A percentile compares a stretch with the other conserved stretches of the same genome.
phyloP scores from a whole-genome alignment of 177 flowering plant species.

The Vitis hybrid region DNA sequence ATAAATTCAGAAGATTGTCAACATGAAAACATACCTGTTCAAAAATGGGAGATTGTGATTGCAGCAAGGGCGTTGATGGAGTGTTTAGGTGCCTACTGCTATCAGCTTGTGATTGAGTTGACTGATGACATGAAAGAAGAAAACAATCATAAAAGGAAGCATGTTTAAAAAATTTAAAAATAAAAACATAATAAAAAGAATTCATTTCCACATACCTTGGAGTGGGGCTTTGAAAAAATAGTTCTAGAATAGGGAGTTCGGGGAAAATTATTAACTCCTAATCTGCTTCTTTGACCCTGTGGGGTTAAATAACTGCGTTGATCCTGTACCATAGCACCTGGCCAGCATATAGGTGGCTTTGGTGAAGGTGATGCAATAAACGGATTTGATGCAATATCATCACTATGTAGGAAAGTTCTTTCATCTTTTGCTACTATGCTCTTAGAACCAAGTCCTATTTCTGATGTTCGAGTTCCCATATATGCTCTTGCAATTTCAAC shows the following conservation, averaged over 20 bases:
- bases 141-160: neutral
- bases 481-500: constrained; percentile 89
- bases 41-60: constrained; percentile 36
- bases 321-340: constrained; percentile 68
- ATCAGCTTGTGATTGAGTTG: constrained; percentile 36
- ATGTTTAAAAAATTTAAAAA: neutral
- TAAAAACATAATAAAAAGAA: neutral
- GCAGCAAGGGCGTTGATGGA: constrained; percentile 36
- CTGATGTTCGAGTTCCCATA: constrained; percentile 61
- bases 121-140: constrained; percentile 20
- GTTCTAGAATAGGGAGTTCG: constrained; percentile 84
- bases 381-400: constrained; percentile 40
- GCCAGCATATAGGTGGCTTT: constrained; percentile 75
- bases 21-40: constrained; percentile 43
- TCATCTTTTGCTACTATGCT: constrained; percentile 32
- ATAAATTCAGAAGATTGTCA: neutral
- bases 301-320: constrained; percentile 62
- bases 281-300: constrained; percentile 52
- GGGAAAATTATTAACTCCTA: constrained; percentile 61
- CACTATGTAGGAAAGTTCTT: constrained; percentile 18
- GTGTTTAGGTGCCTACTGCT: constrained; percentile 22
- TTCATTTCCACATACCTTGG: constrained; percentile 41
- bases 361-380: constrained; percentile 38
- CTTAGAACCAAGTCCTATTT: constrained; percentile 30
- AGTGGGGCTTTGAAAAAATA: constrained; percentile 47